phyloP scores from a whole-genome alignment of 441 rosid species.

The Monsonia emarginata region DNA sequence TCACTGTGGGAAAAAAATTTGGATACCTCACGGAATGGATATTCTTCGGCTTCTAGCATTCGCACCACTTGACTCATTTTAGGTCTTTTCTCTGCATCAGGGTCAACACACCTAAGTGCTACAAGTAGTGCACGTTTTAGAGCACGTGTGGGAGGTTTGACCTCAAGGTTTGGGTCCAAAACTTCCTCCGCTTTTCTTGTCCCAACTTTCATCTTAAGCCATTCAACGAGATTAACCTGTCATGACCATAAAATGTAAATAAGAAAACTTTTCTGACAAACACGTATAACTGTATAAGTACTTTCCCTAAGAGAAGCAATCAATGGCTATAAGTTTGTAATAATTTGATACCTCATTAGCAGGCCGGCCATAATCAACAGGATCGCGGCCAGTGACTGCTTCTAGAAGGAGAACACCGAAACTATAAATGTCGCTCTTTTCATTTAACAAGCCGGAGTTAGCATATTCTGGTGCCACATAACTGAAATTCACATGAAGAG shows the following conservation, averaged over 20 bases:
- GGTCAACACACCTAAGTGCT: slow-evolving; percentile 90
- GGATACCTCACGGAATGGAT: slow-evolving; percentile 55
- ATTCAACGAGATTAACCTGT: slow-evolving; percentile 90
- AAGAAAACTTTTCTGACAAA: not conserved
- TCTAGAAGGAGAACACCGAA: slow-evolving; percentile 83
- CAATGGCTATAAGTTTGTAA: not conserved
- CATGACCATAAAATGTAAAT: slow-evolving; percentile 6
- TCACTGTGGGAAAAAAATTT: too few species aligned
- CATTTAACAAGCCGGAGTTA: slow-evolving; percentile 81
- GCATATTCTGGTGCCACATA: slow-evolving; percentile 98
- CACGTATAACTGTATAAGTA: not conserved
- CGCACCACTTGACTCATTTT: slow-evolving; percentile 91
- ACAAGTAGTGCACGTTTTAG: slow-evolving; percentile 74
- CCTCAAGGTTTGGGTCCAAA: slow-evolving; percentile 64
- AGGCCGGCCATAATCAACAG: slow-evolving; percentile 86
- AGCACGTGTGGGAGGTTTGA: slow-evolving; percentile 64
- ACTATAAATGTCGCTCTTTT: slow-evolving; percentile 93
- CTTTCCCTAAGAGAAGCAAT: not conserved
- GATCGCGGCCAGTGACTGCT: slow-evolving; percentile 87
- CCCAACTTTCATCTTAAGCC: slow-evolving; percentile 96
- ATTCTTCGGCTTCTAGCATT: slow-evolving; percentile 88
- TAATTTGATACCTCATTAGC: slow-evolving; percentile 44
- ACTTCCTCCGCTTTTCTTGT: slow-evolving; percentile 73
- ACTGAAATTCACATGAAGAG: slow-evolving; percentile 31
- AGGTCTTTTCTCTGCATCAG: slow-evolving; percentile 78